These are phyloP conservation scores for Penicillium rolfsii DNA, from an alignment of 2,329 filamentous ascomycete genomes.

Conservation along the genomic window DNA sequence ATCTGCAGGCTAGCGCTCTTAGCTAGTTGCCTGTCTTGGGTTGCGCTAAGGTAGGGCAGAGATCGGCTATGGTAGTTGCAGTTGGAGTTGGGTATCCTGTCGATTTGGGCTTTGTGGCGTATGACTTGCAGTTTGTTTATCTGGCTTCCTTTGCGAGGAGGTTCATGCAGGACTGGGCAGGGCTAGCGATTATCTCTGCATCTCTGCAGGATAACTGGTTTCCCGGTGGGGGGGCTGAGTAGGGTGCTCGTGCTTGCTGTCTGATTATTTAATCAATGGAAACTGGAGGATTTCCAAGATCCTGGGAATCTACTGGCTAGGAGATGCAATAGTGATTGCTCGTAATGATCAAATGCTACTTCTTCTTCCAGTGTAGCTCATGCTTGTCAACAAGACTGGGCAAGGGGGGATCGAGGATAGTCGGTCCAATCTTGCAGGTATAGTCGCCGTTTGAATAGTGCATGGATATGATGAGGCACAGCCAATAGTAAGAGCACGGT, in stretches of 20 bases:
- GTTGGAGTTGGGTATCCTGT: too few species aligned
- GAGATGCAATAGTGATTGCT: background rate
- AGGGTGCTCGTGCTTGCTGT: background rate
- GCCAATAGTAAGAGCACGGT: background rate
- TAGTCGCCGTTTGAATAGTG: background rate
- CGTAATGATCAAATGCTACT: background rate
- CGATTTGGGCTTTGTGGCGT: conserved; percentile 6
- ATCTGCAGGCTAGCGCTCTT: background rate
- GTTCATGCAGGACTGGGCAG: background rate
- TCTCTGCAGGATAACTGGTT: background rate
- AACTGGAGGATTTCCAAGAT: background rate
- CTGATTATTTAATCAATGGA: background rate
- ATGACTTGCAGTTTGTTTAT: conserved; percentile 14
- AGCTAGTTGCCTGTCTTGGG: background rate
- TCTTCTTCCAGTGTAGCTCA: background rate
- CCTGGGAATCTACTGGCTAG: background rate
- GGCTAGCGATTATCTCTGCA: conserved; percentile 1
- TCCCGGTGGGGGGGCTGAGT: background rate
- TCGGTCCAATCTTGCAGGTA: background rate
- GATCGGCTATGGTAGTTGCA: background rate
- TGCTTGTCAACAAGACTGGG: background rate
- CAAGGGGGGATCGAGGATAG: background rate
- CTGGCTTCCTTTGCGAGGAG: background rate
- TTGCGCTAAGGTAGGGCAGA: background rate
- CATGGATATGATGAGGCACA: background rate